Conservation (phyloP, 2,329 filamentous ascomycete species). For the Ramichloridium luteum region DNA sequence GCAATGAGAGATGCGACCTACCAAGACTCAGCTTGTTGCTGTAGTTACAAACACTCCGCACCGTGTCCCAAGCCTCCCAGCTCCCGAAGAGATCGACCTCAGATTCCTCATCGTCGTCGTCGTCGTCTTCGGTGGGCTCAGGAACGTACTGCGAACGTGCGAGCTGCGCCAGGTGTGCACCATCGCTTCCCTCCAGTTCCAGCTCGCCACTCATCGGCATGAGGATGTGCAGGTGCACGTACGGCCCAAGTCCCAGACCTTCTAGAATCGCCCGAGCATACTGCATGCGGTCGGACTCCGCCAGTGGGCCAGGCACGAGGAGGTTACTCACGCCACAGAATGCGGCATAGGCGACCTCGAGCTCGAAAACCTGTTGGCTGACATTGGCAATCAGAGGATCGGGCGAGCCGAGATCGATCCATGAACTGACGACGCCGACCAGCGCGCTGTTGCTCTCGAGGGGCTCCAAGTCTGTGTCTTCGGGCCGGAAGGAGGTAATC, state of each 20-base stretch:
- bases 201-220: constrained; percentile 72
- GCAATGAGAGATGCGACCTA: constrained; percentile 48
- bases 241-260: constrained; percentile 59
- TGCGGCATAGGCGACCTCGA: constrained; percentile 87
- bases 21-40: constrained; percentile 68
- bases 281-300: constrained; percentile 45
- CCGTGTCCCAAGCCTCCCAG: constrained; percentile 91
- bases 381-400: constrained; percentile 75
- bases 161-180: constrained; percentile 42
- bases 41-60: constrained; percentile 78
- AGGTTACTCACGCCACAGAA: constrained; percentile 85
- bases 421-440: constrained; percentile 70
- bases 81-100: constrained; percentile 51
- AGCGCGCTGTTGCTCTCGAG: constrained; percentile 58
- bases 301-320: constrained; percentile 60
- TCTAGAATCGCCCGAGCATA: constrained; percentile 79
- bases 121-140: constrained; percentile 10
- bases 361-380: constrained; percentile 76
- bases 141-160: constrained; percentile 24
- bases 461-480: constrained; percentile 65
- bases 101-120: constrained; percentile 11
- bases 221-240: constrained; percentile 68
- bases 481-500: constrained; percentile 56
- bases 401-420: constrained; percentile 79
- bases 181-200: constrained; percentile 41